These are phyloP conservation scores for Vigna reflexopilosa DNA, from an alignment of 306 rosid species.

Conservation along the genomic window DNA sequence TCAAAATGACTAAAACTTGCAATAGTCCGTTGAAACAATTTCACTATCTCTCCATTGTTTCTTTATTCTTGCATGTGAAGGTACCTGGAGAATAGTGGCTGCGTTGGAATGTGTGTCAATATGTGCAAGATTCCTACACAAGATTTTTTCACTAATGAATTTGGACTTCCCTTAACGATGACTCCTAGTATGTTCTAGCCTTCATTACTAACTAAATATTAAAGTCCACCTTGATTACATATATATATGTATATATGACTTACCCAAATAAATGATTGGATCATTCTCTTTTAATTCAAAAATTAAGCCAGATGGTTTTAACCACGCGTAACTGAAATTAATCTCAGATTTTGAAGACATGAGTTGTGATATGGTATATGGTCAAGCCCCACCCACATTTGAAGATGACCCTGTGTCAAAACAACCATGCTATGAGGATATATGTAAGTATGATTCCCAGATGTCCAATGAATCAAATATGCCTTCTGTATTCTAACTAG, in stretches of 20 bases:
- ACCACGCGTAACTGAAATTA: slow-evolving; percentile 22
- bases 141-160: slow-evolving; percentile 95
- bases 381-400: slow-evolving; percentile 80
- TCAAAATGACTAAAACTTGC: no score
- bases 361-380: slow-evolving; percentile 98
- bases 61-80: slow-evolving; percentile 45
- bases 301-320: not conserved
- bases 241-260: not conserved
- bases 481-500: slow-evolving; percentile 36
- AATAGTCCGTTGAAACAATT: not conserved
- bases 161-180: slow-evolving; percentile 97
- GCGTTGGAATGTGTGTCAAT: slow-evolving; percentile 95
- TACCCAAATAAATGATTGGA: not conserved
- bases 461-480: slow-evolving; percentile 1
- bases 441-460: slow-evolving; percentile 61
- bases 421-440: slow-evolving; percentile 77
- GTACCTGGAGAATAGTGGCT: slow-evolving; percentile 95
- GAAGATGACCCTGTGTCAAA: slow-evolving; percentile 92
- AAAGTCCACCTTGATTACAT: not conserved
- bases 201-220: not conserved
- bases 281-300: not conserved
- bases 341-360: slow-evolving; percentile 91
- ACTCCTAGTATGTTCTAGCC: slow-evolving; percentile 72
- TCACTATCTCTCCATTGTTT: not conserved
- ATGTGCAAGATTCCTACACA: slow-evolving; percentile 99